Evolutionary conservation across 805 yeast genomes (phyloP).

Genomic region (Yamadazyma tumulicola): DNA sequence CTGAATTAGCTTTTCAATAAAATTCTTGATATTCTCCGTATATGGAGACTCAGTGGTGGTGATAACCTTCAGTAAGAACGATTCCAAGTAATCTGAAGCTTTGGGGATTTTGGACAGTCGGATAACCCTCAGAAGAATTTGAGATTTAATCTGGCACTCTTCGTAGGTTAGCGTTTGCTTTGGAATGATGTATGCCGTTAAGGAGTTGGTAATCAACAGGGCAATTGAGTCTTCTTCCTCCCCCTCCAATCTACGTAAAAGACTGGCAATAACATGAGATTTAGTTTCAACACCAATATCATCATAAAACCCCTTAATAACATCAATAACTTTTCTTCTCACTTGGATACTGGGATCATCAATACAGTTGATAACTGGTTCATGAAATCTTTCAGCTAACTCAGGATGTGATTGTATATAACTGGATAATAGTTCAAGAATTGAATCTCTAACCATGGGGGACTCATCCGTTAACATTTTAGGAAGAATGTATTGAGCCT

Average conservation of each 20-base stretch:
- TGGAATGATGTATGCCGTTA: constrained; percentile 1
- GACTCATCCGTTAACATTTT: constrained; percentile 55
- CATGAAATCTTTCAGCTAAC: constrained; percentile 46
- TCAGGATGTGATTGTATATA: constrained; percentile 44
- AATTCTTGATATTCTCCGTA: not conserved
- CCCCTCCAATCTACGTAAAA: constrained; percentile 60
- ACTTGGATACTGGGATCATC: constrained; percentile 64
- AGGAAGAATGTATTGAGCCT: constrained; percentile 51
- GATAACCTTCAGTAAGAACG: constrained; percentile 15
- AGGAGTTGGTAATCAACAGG: not conserved
- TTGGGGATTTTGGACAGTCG: not conserved
- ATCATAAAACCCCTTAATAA: constrained; percentile 47
- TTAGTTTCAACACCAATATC: constrained; percentile 29
- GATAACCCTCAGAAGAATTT: constrained; percentile 2
- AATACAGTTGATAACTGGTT: constrained; percentile 44
- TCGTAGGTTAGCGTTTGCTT: too few species aligned
- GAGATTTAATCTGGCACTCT: too few species aligned
- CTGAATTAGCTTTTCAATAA: not conserved
- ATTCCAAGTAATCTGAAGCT: constrained; percentile 36
- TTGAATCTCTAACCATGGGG: constrained; percentile 73
- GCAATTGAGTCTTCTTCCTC: constrained; percentile 54
- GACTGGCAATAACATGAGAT: constrained; percentile 44
- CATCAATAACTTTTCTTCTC: constrained; percentile 55
- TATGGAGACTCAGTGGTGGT: not conserved
- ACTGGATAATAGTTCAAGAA: constrained; percentile 59